A percentile compares a stretch with the other conserved stretches of the same genome.
Evolutionary conservation across 192 early-diverging fungal genomes (phyloP).

Genomic region (Geranomyces michiganensis): DNA sequence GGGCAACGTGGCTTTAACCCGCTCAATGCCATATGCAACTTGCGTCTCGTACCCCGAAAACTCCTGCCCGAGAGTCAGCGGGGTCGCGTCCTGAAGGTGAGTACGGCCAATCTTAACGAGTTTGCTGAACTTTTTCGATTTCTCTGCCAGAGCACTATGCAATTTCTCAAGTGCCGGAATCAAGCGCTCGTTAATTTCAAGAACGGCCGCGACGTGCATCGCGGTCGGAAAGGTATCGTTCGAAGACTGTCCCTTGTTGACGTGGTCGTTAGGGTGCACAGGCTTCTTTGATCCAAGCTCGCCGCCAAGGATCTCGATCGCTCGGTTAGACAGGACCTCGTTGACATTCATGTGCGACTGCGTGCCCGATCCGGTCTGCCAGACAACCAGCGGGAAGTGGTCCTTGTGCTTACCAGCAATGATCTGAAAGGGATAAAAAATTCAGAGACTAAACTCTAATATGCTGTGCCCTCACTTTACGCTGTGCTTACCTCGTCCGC

Average conservation of each 20-base stretch:
- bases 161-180: constrained; percentile 84
- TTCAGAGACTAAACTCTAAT: no score
- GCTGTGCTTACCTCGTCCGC: constrained; percentile 83
- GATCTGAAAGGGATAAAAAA: constrained; percentile 53
- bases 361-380: constrained; percentile 95
- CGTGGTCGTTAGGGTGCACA: constrained; percentile 99
- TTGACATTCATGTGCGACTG: constrained; percentile 79
- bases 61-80: constrained; percentile 97
- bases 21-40: constrained; percentile 84
- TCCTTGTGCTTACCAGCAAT: constrained; percentile 89
- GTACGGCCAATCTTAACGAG: constrained; percentile 99
- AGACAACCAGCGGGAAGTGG: constrained; percentile 98
- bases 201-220: constrained; percentile 97
- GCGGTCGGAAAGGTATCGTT: constrained; percentile 99
- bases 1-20: constrained; percentile 80
- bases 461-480: no score
- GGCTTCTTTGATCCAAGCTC: constrained; percentile 91
- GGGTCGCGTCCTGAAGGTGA: constrained; percentile 97
- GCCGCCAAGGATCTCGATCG: constrained; percentile 89
- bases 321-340: constrained; percentile 97
- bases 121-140: constrained; percentile 70
- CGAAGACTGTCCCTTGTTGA: constrained; percentile 97
- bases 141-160: constrained; percentile 80
- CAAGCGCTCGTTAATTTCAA: constrained; percentile 72
- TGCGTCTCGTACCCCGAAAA: constrained; percentile 93